Conservation (phyloP, 2,329 filamentous ascomycete genomes). For the Trichoderma sp. region DNA sequence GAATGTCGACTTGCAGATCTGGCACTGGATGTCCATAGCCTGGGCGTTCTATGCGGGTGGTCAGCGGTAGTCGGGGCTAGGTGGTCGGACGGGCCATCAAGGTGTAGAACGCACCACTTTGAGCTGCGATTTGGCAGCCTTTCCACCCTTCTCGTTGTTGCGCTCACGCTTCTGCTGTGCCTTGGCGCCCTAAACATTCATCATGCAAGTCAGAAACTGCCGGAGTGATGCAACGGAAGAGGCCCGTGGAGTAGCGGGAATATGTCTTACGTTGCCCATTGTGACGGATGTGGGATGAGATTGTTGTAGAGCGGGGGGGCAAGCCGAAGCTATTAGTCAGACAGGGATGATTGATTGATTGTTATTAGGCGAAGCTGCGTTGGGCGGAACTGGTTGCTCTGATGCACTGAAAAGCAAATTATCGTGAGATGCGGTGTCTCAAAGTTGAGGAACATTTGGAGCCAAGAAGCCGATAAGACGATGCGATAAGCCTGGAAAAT, state of each 20-base stretch:
- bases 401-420: not conserved
- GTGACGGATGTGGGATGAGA: slow-evolving; percentile 9
- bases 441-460: slow-evolving; percentile 5
- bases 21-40: slow-evolving; percentile 75
- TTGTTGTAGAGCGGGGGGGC: not conserved
- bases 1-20: slow-evolving; percentile 74
- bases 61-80: not conserved
- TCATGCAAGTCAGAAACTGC: slow-evolving; percentile 24
- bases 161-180: slow-evolving; percentile 72
- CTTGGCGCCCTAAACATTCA: slow-evolving; percentile 55
- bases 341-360: not conserved
- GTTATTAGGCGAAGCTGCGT: not conserved
- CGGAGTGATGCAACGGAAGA: not conserved
- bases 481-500: slow-evolving; percentile 13
- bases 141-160: slow-evolving; percentile 62
- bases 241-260: not conserved
- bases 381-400: not conserved
- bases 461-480: not conserved
- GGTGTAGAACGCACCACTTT: slow-evolving; percentile 55
- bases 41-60: slow-evolving; percentile 60
- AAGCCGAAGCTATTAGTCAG: not conserved
- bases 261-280: slow-evolving; percentile 37
- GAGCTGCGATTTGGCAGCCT: slow-evolving; percentile 63
- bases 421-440: slow-evolving; percentile 3
- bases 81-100: not conserved